Conservation (phyloP, 2,329 filamentous ascomycete species). For the Pestalotiopsis fici region DNA sequence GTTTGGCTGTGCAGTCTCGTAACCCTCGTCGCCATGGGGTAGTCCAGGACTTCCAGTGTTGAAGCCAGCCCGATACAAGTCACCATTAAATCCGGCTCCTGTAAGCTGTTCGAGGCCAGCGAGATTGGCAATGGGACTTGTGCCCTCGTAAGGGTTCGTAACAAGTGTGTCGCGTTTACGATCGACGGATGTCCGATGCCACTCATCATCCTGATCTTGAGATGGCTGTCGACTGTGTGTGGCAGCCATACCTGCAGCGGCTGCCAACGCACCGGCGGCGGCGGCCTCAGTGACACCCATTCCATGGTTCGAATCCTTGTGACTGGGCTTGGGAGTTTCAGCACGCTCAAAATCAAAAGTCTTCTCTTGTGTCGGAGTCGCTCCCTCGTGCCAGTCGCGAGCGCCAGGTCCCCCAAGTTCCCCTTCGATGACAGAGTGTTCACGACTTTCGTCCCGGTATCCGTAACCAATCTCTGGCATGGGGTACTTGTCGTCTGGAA, state of each 20-base stretch:
- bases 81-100: slow-evolving; percentile 34
- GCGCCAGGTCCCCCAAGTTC: slow-evolving; percentile 57
- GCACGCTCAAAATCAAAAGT: slow-evolving; percentile 27
- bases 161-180: slow-evolving; percentile 66
- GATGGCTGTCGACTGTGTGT: slow-evolving; percentile 54
- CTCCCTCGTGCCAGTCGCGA: slow-evolving; percentile 28
- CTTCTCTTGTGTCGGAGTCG: slow-evolving; percentile 33
- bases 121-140: slow-evolving; percentile 61
- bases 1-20: slow-evolving; percentile 74
- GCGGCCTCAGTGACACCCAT: slow-evolving; percentile 47
- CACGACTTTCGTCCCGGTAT: slow-evolving; percentile 53
- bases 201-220: slow-evolving; percentile 65
- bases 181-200: slow-evolving; percentile 62
- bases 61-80: slow-evolving; percentile 45
- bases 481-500: slow-evolving; percentile 69
- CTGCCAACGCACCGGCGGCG: slow-evolving; percentile 54
- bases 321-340: slow-evolving; percentile 27
- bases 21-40: slow-evolving; percentile 81
- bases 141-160: slow-evolving; percentile 68
- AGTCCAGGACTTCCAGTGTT: slow-evolving; percentile 59
- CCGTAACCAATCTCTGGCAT: slow-evolving; percentile 75
- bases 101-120: slow-evolving; percentile 51
- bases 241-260: slow-evolving; percentile 46
- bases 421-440: slow-evolving; percentile 80
- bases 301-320: slow-evolving; percentile 38